Percentiles rank a stretch among this genome's conserved stretches.
Evolutionary conservation across 169 alveolate genomes (phyloP).

Genomic region (Plasmodium cynomolgi): DNA sequence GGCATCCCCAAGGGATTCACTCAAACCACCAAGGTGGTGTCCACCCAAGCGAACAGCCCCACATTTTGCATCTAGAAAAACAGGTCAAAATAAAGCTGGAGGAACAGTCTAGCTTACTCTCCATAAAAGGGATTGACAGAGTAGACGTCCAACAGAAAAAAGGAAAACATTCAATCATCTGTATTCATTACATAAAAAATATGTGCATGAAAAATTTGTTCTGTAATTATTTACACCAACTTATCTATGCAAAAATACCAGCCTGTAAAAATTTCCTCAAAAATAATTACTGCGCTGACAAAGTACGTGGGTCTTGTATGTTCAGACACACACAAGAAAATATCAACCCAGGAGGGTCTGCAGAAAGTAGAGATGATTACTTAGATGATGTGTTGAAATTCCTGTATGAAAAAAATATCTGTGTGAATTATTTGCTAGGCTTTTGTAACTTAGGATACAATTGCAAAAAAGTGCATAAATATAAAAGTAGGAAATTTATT

Average conservation of each 20-base stretch:
- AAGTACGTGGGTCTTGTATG: constrained; percentile 87
- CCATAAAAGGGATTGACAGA: constrained; percentile 84
- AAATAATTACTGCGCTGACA: constrained; percentile 89
- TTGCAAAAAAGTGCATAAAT: constrained; percentile 81
- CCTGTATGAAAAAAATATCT: constrained; percentile 75
- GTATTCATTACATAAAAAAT: constrained; percentile 94
- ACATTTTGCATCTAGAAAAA: constrained; percentile 76
- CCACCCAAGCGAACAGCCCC: constrained; percentile 70
- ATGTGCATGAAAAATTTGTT: constrained; percentile 94
- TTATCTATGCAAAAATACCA: constrained; percentile 91
- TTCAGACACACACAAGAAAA: constrained; percentile 76
- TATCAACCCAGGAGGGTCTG: not conserved
- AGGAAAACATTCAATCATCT: constrained; percentile 92
- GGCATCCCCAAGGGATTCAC: not conserved
- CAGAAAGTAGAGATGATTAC: constrained; percentile 32
- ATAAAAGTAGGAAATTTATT: constrained; percentile 32
- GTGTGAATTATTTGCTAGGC: constrained; percentile 85
- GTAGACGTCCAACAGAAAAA: constrained; percentile 84
- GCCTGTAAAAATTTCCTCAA: constrained; percentile 88
- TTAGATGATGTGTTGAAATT: constrained; percentile 65
- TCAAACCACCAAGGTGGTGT: constrained; percentile 28
- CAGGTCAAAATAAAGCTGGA: constrained; percentile 79
- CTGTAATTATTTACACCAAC: constrained; percentile 93
- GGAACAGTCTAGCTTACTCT: constrained; percentile 82
- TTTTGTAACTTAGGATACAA: constrained; percentile 86